Evolutionary conservation across 495 filamentous ascomycete species (phyloP).

Genomic region (Gamarada debralockiae): DNA sequence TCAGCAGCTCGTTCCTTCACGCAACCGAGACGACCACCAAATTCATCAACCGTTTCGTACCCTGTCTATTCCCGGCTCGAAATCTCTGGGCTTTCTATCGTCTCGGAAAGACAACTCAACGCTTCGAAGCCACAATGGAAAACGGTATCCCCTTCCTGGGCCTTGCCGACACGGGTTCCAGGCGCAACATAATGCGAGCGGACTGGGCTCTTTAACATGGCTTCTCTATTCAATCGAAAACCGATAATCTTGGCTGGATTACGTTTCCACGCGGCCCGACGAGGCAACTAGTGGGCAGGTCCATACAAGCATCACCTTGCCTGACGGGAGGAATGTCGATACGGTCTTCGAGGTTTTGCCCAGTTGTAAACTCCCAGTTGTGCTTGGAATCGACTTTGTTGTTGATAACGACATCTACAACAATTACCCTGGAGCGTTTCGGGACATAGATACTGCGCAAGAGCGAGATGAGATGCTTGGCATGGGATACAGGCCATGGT

Average conservation of each 20-base stretch:
- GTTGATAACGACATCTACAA: not conserved
- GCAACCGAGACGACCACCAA: not conserved
- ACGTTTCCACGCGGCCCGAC: too few relatives aligned
- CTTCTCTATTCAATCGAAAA: too few relatives aligned
- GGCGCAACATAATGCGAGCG: too few relatives aligned
- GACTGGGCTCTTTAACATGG: too few relatives aligned
- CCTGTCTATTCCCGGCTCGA: not conserved
- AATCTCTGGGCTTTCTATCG: not conserved
- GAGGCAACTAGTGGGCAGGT: too few relatives aligned
- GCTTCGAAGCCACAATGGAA: too few relatives aligned
- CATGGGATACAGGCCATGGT: not conserved
- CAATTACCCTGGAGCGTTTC: not conserved
- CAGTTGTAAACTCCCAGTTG: not conserved
- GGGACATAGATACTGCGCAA: not conserved
- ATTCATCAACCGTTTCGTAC: not conserved
- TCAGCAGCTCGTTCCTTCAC: not conserved
- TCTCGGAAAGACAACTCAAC: not conserved
- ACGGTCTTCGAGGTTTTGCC: conserved; percentile 1
- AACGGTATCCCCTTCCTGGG: too few relatives aligned
- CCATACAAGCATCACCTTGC: conserved; percentile 1
- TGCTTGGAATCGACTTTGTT: conserved; percentile 1
- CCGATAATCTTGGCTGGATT: too few relatives aligned
- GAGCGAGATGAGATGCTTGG: not conserved
- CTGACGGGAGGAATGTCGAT: not conserved
- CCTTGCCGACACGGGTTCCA: too few relatives aligned